Evolutionary conservation across 23 red algal species (phyloP).

Genomic region (Cyanidioschyzon merolae): DNA sequence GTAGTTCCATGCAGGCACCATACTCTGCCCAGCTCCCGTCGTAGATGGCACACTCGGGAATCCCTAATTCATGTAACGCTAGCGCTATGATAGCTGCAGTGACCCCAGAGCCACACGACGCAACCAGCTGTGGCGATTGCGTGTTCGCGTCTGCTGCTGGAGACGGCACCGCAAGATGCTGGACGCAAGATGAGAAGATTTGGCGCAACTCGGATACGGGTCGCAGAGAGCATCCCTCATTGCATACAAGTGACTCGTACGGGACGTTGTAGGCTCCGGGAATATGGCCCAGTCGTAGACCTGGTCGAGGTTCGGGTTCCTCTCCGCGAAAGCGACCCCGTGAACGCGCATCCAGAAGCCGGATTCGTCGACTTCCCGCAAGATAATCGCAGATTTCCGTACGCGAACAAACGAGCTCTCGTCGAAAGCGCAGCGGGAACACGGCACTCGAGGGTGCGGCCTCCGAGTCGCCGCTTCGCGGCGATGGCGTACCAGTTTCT

Average conservation of each 20-base stretch:
- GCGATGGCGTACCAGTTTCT: conserved; percentile 16
- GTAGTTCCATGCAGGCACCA: conserved; percentile 21
- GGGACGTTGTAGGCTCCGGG: conserved; percentile 42
- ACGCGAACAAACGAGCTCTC: conserved; percentile 28
- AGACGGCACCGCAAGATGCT: neutral
- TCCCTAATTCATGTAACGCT: conserved; percentile 53
- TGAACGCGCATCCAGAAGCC: conserved; percentile 70
- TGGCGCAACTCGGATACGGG: conserved; percentile 20
- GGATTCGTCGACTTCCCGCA: neutral
- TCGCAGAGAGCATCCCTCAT: conserved; percentile 7
- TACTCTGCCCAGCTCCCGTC: conserved; percentile 86
- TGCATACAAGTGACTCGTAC: conserved; percentile 9
- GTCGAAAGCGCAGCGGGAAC: conserved; percentile 14
- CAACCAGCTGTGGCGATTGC: neutral
- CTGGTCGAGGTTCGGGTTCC: conserved; percentile 57
- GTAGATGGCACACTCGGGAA: conserved; percentile 38
- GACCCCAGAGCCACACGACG: conserved; percentile 69
- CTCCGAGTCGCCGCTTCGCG: neutral
- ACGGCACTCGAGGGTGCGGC: neutral
- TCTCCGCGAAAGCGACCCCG: conserved; percentile 48
- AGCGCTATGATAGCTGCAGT: conserved; percentile 59
- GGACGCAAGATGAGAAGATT: conserved; percentile 9
- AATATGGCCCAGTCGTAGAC: conserved; percentile 58
- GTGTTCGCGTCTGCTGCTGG: neutral
- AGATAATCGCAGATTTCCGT: neutral